Percentiles rank a stretch among this genome's conserved stretches.
Conservation (phyloP, 352 stramenopile genomes). For the Phytophthora syringae region DNA sequence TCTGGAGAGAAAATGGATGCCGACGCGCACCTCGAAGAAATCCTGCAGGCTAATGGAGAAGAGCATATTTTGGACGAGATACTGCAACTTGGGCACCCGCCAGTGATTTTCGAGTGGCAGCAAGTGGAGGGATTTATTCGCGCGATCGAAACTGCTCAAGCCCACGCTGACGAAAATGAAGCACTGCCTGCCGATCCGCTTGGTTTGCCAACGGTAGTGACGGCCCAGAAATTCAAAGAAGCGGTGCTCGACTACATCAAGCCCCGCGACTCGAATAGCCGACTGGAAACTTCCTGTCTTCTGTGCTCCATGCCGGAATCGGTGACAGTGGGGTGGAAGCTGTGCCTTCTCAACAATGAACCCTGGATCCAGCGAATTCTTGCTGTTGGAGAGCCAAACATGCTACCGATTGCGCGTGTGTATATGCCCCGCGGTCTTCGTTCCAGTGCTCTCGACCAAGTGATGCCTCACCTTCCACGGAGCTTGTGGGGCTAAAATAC, state of each 20-base stretch:
- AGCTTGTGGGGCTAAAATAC: constrained; percentile 13
- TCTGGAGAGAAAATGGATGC: constrained; percentile 12
- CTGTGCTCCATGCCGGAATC: constrained; percentile 21
- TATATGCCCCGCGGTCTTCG: constrained; percentile 28
- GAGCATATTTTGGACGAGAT: constrained; percentile 10
- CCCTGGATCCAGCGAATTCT: constrained; percentile 15
- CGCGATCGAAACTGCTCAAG: constrained; percentile 28
- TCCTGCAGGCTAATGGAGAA: constrained; percentile 22
- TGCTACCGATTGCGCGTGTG: constrained; percentile 18
- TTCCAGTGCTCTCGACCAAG: constrained; percentile 22
- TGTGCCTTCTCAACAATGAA: constrained; percentile 7
- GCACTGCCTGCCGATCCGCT: constrained; percentile 15
- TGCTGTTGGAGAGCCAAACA: constrained; percentile 8
- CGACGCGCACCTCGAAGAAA: constrained; percentile 32
- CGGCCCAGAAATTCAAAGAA: constrained; percentile 27
- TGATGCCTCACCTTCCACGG: constrained; percentile 2
- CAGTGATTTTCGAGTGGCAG: constrained; percentile 21
- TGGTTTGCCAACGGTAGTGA: constrained; percentile 21
- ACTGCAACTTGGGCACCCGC: constrained; percentile 15
- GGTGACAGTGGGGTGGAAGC: constrained; percentile 12
- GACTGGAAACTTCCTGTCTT: constrained; percentile 21
- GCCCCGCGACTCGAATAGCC: background rate
- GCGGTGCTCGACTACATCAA: constrained; percentile 22
- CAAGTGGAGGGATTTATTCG: constrained; percentile 18
- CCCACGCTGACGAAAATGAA: background rate